Evolutionary conservation across 768 basidiomycete species (phyloP).

Genomic region (Leccinum incarnatum): DNA sequence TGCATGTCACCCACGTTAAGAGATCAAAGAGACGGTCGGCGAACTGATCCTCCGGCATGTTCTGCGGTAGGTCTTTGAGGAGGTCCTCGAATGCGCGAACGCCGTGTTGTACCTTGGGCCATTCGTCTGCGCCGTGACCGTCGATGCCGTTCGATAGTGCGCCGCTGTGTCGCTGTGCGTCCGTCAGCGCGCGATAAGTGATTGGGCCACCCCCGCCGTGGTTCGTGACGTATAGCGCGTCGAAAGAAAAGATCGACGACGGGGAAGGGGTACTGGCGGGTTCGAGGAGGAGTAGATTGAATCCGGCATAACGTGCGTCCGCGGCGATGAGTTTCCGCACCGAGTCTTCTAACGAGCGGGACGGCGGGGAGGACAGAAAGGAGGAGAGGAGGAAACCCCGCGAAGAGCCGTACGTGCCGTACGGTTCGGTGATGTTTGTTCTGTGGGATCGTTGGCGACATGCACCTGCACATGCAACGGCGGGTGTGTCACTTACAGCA

Average conservation of each 20-base stretch:
- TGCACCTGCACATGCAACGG: background rate
- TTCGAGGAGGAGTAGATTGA: conserved; percentile 72
- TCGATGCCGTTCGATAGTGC: conserved; percentile 78
- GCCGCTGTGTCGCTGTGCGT: conserved; percentile 48
- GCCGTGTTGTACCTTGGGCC: conserved; percentile 75
- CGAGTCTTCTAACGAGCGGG: conserved; percentile 48
- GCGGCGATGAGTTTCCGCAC: conserved; percentile 44
- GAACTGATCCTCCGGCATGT: conserved; percentile 49
- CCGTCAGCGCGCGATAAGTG: conserved; percentile 49
- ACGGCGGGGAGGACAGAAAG: conserved; percentile 58
- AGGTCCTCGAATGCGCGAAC: conserved; percentile 43
- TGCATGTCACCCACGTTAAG: conserved; percentile 58
- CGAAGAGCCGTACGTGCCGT: conserved; percentile 48
- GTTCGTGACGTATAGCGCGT: conserved; percentile 63
- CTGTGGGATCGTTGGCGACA: conserved; percentile 35
- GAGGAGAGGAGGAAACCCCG: conserved; percentile 67
- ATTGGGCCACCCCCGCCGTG: conserved; percentile 64
- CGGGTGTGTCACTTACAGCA: conserved; percentile 53
- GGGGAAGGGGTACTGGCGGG: conserved; percentile 24
- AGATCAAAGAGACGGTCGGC: conserved; percentile 59
- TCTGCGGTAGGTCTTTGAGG: conserved; percentile 36
- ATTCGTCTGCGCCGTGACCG: conserved; percentile 53
- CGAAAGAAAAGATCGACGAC: conserved; percentile 39
- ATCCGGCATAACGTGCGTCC: conserved; percentile 66
- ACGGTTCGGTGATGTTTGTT: conserved; percentile 83